Base-by-base conservation (phyloP, 2,329 filamentous ascomycete species). In the Sphaceloma murrayae region DNA sequence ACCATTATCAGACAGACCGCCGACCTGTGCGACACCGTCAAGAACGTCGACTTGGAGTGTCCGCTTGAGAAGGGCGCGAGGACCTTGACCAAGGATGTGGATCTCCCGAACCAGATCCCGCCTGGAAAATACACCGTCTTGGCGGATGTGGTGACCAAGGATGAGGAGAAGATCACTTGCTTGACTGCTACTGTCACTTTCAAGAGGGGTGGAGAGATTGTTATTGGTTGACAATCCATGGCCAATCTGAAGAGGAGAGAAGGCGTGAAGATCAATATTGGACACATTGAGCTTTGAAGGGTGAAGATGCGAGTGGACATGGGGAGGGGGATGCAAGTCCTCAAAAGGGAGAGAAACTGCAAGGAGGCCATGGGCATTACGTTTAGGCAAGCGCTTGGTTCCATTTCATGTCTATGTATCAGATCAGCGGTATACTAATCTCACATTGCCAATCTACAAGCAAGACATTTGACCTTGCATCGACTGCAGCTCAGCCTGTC, bases 51-150 rank as follows among this genome's bases (percentile, higher is more conserved):
- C 56, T 70, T 96, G 46, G 68, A 85, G 56, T 98, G 91, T 65
- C 91, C 91, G 38, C 74, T 98, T 48, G 71, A 94, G 66, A 77
- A 85, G 66, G 89, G 88, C 48, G 67, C 78, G 16, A 70, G 87
- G 58, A 54, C 51, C 13, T 67, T 98, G 53, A 77, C 68, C 53
- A 96, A 96, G 73, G 72, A 78, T 14, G 85, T 96, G 45, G 78
- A 89, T 27, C 72, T 98, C 49, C 91, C 91, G 43, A 76, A 72
- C 54, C 76, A 93, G 65, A 91, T 96, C 53, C 89, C 89, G 61
- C 83, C 85, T 48, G 91, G 88, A 60, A 88, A 78, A 58, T 98
- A 95, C 73, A 83, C 75, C 13, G 91, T 98, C 26, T 67, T 80
- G 29, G 91, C 89, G 31, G 85, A 96, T 59, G 89, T 93, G 38